Evolutionary conservation across 129 eudicot genomes (phyloP), one percentile per base, ranked within the genome.

Genomic region (Lonicera japonica): DNA sequence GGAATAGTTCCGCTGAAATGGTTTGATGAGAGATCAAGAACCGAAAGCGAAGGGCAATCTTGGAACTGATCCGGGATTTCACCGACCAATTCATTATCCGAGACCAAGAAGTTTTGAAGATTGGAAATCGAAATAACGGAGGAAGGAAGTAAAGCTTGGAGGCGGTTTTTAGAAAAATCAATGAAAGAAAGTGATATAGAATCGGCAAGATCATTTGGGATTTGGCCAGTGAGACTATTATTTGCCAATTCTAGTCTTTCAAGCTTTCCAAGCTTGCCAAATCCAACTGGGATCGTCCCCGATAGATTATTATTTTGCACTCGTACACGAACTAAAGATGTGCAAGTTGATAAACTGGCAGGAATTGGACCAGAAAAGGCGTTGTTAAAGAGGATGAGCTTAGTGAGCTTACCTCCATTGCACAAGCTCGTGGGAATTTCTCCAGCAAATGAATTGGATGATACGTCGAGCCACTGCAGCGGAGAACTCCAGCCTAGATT

Each of bases 11-110:
- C 96, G 14, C 81, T 77, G 81, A 92, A 82, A 9, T 61, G 79
- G 78, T 91, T 91, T 7, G 94, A 84, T 51, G 97, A 84, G 19
- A 91, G 90, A 82, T 92, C 96, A 8, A 92, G 85, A 8, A 87
- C 63, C 3, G 90, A 59, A 59, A 91, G 95, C 12, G 83, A 69
- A 47, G 86, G 97, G 36, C 90, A 91, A 9, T 91, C 97, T 68
- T 87, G 95, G 67, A 91, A 91, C 66, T 72, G 90, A 67, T 78
- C 87, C 0, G 95, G 97, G 73, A 91, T 87, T 73, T 84, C 80
- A 0, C 95, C 97, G 9, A 54, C 46, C 60, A 90, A 53, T 25
- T 77, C 58, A 55, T 90, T 90, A 16, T 71, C 83, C 1, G 84
- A 77, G 11, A 81, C 84, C 0, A 91, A 6, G 65, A 91, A 84